Conservation (phyloP, 148 eudicot species). For the Rhododendron ovatum region DNA sequence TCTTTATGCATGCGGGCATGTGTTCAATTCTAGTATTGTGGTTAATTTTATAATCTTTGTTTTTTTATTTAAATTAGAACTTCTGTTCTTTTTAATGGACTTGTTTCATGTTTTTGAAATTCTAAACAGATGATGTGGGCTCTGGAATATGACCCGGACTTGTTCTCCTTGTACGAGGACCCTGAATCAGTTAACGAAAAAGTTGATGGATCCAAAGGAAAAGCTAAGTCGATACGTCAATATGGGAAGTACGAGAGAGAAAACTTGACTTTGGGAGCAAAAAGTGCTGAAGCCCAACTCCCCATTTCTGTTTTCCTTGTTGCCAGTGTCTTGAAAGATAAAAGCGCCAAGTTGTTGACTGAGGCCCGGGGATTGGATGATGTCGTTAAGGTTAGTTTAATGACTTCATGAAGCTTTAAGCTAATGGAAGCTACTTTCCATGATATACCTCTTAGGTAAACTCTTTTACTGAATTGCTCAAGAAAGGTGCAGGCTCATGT, state of each 20-base stretch:
- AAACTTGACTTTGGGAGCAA: constrained; percentile 52
- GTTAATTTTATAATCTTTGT: not conserved
- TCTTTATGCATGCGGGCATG: not conserved
- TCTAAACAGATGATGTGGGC: constrained; percentile 95
- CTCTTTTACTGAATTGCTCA: not conserved
- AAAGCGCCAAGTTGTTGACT: constrained; percentile 57
- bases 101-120: not conserved
- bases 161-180: constrained; percentile 61
- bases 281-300: constrained; percentile 46
- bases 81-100: not conserved
- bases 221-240: constrained; percentile 59
- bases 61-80: not conserved
- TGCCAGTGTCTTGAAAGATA: constrained; percentile 86
- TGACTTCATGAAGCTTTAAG: not conserved
- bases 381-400: constrained; percentile 68
- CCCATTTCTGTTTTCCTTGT: constrained; percentile 88
- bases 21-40: not conserved
- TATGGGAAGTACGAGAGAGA: constrained; percentile 87
- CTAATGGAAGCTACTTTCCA: not conserved
- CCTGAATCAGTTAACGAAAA: constrained; percentile 35
- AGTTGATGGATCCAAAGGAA: constrained; percentile 56
- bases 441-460: not conserved
- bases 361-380: constrained; percentile 92
- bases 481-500: not conserved
- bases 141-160: constrained; percentile 77